phyloP scores from a whole-genome alignment of 139 green algal genomes.

The Astrephomene gubernaculifera region DNA sequence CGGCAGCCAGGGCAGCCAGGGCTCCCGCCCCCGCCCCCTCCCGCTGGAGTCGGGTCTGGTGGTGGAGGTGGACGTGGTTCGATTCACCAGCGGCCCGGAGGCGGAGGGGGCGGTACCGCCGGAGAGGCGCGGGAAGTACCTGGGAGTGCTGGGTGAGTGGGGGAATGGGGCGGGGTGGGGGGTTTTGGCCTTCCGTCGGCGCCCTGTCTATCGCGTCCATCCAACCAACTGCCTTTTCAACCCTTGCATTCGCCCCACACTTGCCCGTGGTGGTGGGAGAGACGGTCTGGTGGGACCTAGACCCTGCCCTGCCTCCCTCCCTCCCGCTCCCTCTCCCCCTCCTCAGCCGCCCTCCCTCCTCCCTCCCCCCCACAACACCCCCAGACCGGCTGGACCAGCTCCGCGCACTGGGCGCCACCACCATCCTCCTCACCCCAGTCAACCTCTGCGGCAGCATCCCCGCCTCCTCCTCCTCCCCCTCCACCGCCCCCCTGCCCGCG shows the following conservation, averaged over 20 bases:
- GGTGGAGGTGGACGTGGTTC: slow-evolving; percentile 75
- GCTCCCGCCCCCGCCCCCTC: not conserved
- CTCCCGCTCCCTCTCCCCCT: not conserved
- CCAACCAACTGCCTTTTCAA: too few species aligned
- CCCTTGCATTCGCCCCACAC: too few species aligned
- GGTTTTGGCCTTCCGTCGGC: too few species aligned
- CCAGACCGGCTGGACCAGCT: slow-evolving; percentile 30
- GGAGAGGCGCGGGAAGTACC: slow-evolving; percentile 68
- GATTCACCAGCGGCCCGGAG: slow-evolving; percentile 57
- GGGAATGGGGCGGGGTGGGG: too few species aligned
- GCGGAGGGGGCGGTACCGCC: slow-evolving; percentile 50
- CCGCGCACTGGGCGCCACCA: slow-evolving; percentile 56
- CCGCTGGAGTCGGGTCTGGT: slow-evolving; percentile 63
- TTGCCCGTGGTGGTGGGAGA: too few species aligned
- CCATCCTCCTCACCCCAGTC: slow-evolving; percentile 71
- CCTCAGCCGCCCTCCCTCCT: not conserved
- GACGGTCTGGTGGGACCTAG: too few species aligned
- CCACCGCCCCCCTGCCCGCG: too few species aligned
- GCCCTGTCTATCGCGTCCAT: too few species aligned
- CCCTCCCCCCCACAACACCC: too few species aligned
- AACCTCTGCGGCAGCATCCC: too few species aligned
- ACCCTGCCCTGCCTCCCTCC: not conserved
- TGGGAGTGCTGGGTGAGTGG: slow-evolving; percentile 69
- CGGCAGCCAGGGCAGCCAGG: too few species aligned
- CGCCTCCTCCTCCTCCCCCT: too few species aligned